Conservation (phyloP, 2,329 filamentous ascomycete species). For the Aspergillus candidus region DNA sequence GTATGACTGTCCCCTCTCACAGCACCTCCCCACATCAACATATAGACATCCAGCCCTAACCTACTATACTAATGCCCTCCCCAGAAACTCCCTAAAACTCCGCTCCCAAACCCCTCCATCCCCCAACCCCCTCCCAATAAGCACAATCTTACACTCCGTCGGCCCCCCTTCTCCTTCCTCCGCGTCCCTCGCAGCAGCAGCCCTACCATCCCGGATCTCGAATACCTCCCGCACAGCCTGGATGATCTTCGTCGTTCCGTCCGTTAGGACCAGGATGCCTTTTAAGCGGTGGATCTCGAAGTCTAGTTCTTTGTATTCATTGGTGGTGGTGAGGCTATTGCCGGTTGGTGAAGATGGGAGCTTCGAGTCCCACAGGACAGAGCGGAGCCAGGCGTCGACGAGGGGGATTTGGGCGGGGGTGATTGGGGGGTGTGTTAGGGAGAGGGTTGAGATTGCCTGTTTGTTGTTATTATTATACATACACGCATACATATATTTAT, state of each 20-base stretch:
- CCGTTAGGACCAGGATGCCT: slow-evolving; percentile 63
- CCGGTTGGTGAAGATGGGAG: slow-evolving; percentile 18
- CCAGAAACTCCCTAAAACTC: slow-evolving; percentile 30
- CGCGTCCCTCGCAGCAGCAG: slow-evolving; percentile 14
- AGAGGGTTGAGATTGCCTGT: slow-evolving; percentile 77
- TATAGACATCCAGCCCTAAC: no score
- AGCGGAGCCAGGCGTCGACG: slow-evolving; percentile 76
- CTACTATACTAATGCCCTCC: background rate
- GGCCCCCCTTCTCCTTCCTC: slow-evolving; percentile 10
- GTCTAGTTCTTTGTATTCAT: slow-evolving; percentile 10
- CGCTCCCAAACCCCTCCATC: slow-evolving; percentile 27
- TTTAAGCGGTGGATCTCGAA: slow-evolving; percentile 89
- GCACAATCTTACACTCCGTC: slow-evolving; percentile 39
- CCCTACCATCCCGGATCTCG: slow-evolving; percentile 67
- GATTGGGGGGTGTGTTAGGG: slow-evolving; percentile 62
- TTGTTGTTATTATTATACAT: slow-evolving; percentile 2
- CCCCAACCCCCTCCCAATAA: slow-evolving; percentile 43
- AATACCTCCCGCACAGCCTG: slow-evolving; percentile 93
- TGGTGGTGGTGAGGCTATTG: slow-evolving; percentile 17
- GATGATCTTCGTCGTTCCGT: slow-evolving; percentile 65
- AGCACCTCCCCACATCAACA: no score
- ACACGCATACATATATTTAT: background rate
- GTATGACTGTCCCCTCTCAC: no score
- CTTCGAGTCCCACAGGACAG: slow-evolving; percentile 69
- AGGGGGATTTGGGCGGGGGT: slow-evolving; percentile 50